Evolutionary conservation across 306 rosid genomes (phyloP).

Genomic region (Dalbergia cultrata): DNA sequence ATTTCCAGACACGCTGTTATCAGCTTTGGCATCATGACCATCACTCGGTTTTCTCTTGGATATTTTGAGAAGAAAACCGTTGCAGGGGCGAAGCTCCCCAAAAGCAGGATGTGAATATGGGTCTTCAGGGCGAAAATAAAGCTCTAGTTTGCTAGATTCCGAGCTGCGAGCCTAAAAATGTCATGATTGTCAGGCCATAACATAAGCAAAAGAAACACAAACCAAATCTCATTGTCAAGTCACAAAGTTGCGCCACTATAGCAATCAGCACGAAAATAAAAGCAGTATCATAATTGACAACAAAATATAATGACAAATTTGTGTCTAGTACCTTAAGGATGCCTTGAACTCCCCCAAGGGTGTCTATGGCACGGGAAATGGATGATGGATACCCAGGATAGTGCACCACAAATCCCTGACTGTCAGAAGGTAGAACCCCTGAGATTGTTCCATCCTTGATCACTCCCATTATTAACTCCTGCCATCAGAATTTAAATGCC

Average conservation of each 20-base stretch:
- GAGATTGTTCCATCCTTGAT: constrained; percentile 69
- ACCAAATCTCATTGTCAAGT: not conserved
- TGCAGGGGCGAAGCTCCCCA: constrained; percentile 80
- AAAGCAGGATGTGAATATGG: constrained; percentile 87
- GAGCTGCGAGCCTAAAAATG: constrained; percentile 67
- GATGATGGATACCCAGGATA: constrained; percentile 87
- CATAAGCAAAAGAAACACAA: constrained; percentile 1
- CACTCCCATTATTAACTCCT: constrained; percentile 61
- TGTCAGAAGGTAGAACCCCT: constrained; percentile 67
- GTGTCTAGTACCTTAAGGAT: constrained; percentile 64
- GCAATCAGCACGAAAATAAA: not conserved
- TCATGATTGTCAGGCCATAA: constrained; percentile 5
- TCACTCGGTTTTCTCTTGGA: constrained; percentile 51
- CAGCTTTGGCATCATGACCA: constrained; percentile 43
- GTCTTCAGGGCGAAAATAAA: constrained; percentile 83
- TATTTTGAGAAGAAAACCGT: constrained; percentile 73
- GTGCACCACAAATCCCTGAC: constrained; percentile 64
- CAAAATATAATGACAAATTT: not conserved
- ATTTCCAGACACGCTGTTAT: constrained; percentile 30
- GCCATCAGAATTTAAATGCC: not conserved
- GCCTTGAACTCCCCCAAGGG: constrained; percentile 76
- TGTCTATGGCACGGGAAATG: constrained; percentile 61
- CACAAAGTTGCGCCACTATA: not conserved
- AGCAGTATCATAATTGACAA: not conserved
- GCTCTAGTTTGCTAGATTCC: constrained; percentile 73